A percentile compares a stretch with the other conserved stretches of the same genome.
Evolutionary conservation across 176 grass and related monocot genomes (phyloP).

Genomic region (Dactylis glomerata): DNA sequence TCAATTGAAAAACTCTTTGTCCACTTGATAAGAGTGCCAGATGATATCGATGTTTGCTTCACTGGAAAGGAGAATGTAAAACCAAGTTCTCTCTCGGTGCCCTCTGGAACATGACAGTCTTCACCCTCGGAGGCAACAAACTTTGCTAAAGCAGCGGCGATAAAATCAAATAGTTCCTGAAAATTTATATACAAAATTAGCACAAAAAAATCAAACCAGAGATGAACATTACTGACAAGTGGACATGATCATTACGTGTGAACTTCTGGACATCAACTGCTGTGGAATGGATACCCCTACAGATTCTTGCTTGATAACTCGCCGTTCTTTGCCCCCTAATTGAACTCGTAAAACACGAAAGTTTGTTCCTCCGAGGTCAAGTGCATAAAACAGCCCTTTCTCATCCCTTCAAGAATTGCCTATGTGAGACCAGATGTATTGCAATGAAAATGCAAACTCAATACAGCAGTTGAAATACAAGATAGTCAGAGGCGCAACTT

Average conservation of each 20-base stretch:
- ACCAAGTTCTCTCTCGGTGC: constrained; percentile 63
- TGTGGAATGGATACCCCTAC: constrained; percentile 69
- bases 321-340: constrained; percentile 58
- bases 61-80: constrained; percentile 96
- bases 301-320: constrained; percentile 63
- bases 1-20: constrained; percentile 84
- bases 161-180: constrained; percentile 87
- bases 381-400: constrained; percentile 75
- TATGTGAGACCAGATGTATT: background rate
- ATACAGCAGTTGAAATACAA: background rate
- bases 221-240: background rate
- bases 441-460: background rate
- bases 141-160: constrained; percentile 56
- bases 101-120: constrained; percentile 54
- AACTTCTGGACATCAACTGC: constrained; percentile 67
- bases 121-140: constrained; percentile 71
- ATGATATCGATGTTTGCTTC: constrained; percentile 69
- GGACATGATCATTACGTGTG: constrained; percentile 40
- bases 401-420: constrained; percentile 41
- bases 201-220: background rate
- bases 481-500: background rate
- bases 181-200: constrained; percentile 14
- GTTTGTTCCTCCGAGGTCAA: constrained; percentile 92
- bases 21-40: constrained; percentile 89
- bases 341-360: constrained; percentile 70